A percentile compares a stretch with the other conserved stretches of the same genome.
phyloP scores from a whole-genome alignment of 225 moss, liverwort and hornwort species.

The Asterella californica region DNA sequence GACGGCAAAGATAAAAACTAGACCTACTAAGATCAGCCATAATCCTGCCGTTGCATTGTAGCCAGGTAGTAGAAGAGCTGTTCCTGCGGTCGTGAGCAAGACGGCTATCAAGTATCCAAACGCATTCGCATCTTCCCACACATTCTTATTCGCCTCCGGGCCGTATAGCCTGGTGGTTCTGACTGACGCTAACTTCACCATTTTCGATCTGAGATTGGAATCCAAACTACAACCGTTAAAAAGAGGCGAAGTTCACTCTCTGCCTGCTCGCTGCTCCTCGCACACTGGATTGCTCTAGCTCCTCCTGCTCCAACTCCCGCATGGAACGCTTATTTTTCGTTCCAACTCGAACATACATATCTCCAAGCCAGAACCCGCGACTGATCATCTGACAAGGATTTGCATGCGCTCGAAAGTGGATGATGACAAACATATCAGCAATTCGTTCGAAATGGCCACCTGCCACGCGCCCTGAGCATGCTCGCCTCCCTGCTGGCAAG shows the following conservation, averaged over 20 bases:
- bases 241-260: background rate
- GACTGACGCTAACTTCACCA: slow-evolving; percentile 69
- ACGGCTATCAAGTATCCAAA: slow-evolving; percentile 53
- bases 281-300: background rate
- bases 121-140: slow-evolving; percentile 58
- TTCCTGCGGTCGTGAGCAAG: slow-evolving; percentile 41
- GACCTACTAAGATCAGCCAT: slow-evolving; percentile 45
- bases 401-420: background rate
- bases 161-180: slow-evolving; percentile 57
- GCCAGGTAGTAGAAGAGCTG: slow-evolving; percentile 50
- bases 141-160: slow-evolving; percentile 34
- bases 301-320: background rate
- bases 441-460: background rate
- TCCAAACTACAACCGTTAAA: background rate
- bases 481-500: background rate
- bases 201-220: slow-evolving; percentile 3
- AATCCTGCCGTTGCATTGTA: slow-evolving; percentile 40
- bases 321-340: background rate
- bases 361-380: background rate
- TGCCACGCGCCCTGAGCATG: slow-evolving; percentile 8
- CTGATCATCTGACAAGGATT: background rate
- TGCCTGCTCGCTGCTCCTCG: background rate
- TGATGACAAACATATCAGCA: background rate
- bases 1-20: slow-evolving; percentile 42
- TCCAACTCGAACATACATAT: background rate